Evolutionary conservation across 306 rosid species (phyloP).

Genomic region (Acacia melanoxylon): DNA sequence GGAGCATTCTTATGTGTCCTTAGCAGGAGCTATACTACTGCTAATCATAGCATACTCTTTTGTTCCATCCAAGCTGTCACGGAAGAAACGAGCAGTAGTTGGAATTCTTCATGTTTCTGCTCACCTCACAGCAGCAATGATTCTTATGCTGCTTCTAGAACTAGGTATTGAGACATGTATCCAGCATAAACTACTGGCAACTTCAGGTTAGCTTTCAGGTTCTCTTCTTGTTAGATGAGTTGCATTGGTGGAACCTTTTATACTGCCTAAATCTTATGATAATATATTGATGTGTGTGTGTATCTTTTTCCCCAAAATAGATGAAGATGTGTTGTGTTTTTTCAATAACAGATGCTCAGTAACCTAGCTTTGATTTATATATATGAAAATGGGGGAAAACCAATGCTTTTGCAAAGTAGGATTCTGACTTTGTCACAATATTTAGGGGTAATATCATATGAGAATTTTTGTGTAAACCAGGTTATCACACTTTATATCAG

Average conservation of each 20-base stretch:
- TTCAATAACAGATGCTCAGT: neutral
- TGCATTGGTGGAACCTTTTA: conserved; percentile 2
- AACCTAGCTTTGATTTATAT: neutral
- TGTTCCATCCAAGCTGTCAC: conserved; percentile 85
- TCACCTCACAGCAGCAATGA: conserved; percentile 83
- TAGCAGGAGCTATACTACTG: conserved; percentile 67
- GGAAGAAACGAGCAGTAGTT: conserved; percentile 71
- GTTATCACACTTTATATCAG: conserved; percentile 90
- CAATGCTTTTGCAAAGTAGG: neutral
- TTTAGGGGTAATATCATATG: conserved; percentile 19
- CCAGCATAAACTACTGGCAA: conserved; percentile 80
- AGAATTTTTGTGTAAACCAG: conserved; percentile 41
- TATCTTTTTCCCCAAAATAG: neutral
- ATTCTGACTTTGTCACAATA: neutral
- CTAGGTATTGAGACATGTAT: conserved; percentile 89
- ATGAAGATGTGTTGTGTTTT: neutral
- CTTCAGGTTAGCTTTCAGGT: conserved; percentile 66
- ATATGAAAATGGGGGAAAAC: neutral
- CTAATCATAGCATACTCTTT: conserved; percentile 70
- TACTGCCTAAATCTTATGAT: conserved; percentile 11
- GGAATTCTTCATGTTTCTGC: conserved; percentile 96
- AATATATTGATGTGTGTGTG: neutral
- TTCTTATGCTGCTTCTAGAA: conserved; percentile 94
- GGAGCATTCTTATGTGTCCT: conserved; percentile 69
- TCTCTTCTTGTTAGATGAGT: conserved; percentile 29